Evolutionary conservation across 768 basidiomycete genomes (phyloP).

Genomic region (Inosperma sp.): DNA sequence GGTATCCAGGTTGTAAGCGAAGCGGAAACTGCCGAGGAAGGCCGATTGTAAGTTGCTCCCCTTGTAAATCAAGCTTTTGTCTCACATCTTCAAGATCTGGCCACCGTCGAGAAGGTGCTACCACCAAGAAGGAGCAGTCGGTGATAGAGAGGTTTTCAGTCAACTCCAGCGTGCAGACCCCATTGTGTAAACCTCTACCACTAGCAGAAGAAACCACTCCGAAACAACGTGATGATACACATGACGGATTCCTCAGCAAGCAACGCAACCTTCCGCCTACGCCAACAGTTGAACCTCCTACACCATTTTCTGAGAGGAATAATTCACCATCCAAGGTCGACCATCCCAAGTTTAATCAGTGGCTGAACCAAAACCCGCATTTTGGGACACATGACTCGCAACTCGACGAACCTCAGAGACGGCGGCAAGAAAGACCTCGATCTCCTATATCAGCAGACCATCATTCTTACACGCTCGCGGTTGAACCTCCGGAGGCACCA

Average conservation of each 20-base stretch:
- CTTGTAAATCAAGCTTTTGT: neutral
- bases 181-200: constrained; percentile 12
- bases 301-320: constrained; percentile 20
- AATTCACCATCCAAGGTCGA: constrained; percentile 18
- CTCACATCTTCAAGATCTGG: constrained; percentile 23
- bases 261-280: neutral
- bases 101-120: constrained; percentile 64
- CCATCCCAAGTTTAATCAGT: constrained; percentile 27
- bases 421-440: constrained; percentile 13
- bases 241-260: neutral
- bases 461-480: constrained; percentile 17
- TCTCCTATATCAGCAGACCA: constrained; percentile 18
- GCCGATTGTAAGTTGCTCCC: neutral
- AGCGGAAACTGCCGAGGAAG: too few relatives aligned
- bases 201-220: neutral
- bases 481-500: constrained; percentile 39
- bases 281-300: constrained; percentile 34
- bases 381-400: constrained; percentile 6
- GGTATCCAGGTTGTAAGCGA: too few relatives aligned
- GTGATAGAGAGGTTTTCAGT: constrained; percentile 15
- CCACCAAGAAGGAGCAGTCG: constrained; percentile 35
- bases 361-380: constrained; percentile 24
- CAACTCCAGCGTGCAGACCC: constrained; percentile 24
- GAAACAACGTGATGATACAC: neutral
- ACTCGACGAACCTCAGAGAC: constrained; percentile 17